Evolutionary conservation across 441 rosid species (phyloP).

Genomic region (Erodium moschatum): DNA sequence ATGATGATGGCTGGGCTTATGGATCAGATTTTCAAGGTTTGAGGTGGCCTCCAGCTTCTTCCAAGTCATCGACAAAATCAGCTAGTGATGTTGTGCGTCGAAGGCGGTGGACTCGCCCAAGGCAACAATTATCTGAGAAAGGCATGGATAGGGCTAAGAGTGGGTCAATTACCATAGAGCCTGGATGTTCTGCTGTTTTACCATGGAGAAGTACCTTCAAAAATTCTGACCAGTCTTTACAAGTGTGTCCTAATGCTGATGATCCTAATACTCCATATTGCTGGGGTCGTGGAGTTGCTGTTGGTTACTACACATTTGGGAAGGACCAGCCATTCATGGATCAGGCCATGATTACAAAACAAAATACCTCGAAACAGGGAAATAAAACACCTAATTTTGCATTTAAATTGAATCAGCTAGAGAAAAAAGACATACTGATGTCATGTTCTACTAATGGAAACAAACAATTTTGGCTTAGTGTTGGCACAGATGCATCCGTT

Average conservation of each 20-base stretch:
- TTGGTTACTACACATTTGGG: conserved; percentile 46
- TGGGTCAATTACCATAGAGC: conserved; percentile 37
- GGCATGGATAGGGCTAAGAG: conserved; percentile 19
- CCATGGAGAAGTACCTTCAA: conserved; percentile 81
- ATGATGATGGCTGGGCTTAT: conserved; percentile 60
- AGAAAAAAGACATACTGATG: conserved; percentile 87
- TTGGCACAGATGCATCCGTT: conserved; percentile 80
- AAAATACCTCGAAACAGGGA: conserved; percentile 56
- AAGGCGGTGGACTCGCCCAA: conserved; percentile 58
- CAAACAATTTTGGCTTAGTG: conserved; percentile 77
- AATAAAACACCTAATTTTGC: conserved; percentile 40
- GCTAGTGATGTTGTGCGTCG: conserved; percentile 40
- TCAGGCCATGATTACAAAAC: conserved; percentile 57
- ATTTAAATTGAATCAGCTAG: conserved; percentile 70
- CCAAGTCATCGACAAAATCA: conserved; percentile 33
- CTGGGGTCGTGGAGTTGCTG: conserved; percentile 70
- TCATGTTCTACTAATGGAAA: conserved; percentile 53
- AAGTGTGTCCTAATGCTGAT: conserved; percentile 60
- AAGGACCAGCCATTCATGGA: conserved; percentile 72
- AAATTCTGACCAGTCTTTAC: conserved; percentile 59
- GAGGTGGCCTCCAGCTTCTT: conserved; percentile 49
- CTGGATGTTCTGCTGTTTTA: conserved; percentile 67
- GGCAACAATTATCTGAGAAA: conserved; percentile 31
- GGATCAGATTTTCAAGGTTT: conserved; percentile 46
- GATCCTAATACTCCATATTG: conserved; percentile 40